These are phyloP conservation scores for Arachnopeziza araneosa DNA, from an alignment of 2,329 filamentous ascomycete species.

Conservation along the genomic window DNA sequence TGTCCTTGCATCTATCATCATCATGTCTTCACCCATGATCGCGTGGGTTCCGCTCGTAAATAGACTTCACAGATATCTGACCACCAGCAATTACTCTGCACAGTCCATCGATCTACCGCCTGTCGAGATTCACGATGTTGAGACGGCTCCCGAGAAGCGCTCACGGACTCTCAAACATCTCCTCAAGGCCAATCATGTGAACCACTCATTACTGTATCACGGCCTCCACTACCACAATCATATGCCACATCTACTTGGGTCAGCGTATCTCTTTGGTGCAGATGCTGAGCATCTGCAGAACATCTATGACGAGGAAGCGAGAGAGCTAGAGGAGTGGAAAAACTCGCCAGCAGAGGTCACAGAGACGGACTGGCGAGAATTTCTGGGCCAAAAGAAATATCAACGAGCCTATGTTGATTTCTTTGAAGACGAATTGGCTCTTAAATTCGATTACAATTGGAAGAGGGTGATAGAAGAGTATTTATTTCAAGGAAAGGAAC, in stretches of 20 bases:
- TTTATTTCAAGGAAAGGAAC: constrained; percentile 67
- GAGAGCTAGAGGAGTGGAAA: constrained; percentile 70
- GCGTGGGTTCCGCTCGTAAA: constrained; percentile 39
- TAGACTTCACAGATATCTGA: constrained; percentile 32
- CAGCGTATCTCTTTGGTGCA: constrained; percentile 81
- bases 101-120: constrained; percentile 53
- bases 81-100: constrained; percentile 25
- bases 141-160: constrained; percentile 72
- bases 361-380: constrained; percentile 80
- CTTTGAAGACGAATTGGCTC: constrained; percentile 84
- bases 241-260: constrained; percentile 72
- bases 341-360: constrained; percentile 82
- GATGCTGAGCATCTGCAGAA: constrained; percentile 65
- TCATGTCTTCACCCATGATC: constrained; percentile 37
- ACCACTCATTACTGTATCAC: constrained; percentile 78
- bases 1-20: constrained; percentile 8
- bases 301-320: constrained; percentile 73
- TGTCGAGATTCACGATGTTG: constrained; percentile 71
- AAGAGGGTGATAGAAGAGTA: constrained; percentile 70
- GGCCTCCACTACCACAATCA: constrained; percentile 75
- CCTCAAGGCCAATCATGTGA: constrained; percentile 85
- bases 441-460: constrained; percentile 72
- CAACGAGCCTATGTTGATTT: constrained; percentile 91
- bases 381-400: constrained; percentile 71
- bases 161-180: constrained; percentile 84